These are phyloP conservation scores for Aspergillus unguis DNA, from an alignment of 2,329 filamentous ascomycete species.

Conservation along the genomic window DNA sequence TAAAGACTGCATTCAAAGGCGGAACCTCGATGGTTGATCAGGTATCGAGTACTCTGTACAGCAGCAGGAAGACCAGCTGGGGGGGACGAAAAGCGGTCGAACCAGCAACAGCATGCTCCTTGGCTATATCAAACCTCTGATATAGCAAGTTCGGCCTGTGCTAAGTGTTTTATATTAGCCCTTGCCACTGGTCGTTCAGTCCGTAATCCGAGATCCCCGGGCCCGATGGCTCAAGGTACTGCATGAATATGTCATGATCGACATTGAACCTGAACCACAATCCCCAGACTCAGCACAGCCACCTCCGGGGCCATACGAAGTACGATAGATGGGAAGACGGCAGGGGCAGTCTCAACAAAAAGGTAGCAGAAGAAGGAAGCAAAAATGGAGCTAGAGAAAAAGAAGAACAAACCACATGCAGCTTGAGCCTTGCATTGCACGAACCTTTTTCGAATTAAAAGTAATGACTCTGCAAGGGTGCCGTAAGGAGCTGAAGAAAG, in stretches of 20 bases:
- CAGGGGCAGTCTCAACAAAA: background rate
- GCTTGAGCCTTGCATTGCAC: too few species aligned
- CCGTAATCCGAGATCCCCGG: too few species aligned
- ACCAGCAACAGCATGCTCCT: background rate
- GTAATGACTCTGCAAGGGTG: too few species aligned
- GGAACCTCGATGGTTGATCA: background rate
- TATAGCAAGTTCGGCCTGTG: background rate
- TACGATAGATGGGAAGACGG: too few species aligned
- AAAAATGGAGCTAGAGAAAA: too few species aligned
- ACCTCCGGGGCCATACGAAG: background rate
- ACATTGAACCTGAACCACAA: background rate
- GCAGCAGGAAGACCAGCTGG: too few species aligned
- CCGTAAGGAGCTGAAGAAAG: too few species aligned
- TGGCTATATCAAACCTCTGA: background rate
- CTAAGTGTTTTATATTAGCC: background rate
- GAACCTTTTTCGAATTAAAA: too few species aligned
- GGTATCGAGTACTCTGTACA: too few species aligned
- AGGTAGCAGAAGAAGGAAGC: background rate
- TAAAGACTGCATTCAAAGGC: too few species aligned
- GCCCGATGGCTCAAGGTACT: background rate
- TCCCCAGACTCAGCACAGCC: background rate
- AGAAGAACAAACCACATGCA: too few species aligned
- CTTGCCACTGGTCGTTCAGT: background rate
- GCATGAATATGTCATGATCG: conserved; percentile 6
- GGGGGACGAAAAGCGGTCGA: too few species aligned